phyloP scores from a whole-genome alignment of 805 yeast genomes.

The Spathaspora gorwiae region DNA sequence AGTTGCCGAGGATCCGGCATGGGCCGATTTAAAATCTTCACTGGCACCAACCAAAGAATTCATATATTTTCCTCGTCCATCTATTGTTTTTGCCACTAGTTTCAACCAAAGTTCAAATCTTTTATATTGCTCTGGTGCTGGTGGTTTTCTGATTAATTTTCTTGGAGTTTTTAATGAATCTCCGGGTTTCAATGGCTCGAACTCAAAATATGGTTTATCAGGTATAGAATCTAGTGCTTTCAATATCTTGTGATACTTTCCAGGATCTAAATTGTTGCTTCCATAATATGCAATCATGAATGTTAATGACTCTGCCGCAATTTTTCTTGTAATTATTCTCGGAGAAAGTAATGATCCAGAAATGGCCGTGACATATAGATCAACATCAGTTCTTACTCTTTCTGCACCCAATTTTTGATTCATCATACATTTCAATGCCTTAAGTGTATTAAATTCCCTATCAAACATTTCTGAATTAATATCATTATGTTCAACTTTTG shows the following conservation, averaged over 20 bases:
- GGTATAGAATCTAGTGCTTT: slow-evolving; percentile 47
- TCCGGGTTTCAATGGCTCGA: slow-evolving; percentile 13
- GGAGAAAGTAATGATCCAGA: slow-evolving; percentile 73
- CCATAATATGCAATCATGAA: slow-evolving; percentile 40
- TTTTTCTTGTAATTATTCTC: slow-evolving; percentile 66
- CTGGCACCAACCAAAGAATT: slow-evolving; percentile 93
- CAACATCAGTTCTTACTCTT: slow-evolving; percentile 44
- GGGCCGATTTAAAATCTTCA: slow-evolving; percentile 60
- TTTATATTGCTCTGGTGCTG: slow-evolving; percentile 33
- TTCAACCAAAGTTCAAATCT: slow-evolving; percentile 70
- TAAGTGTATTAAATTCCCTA: slow-evolving; percentile 69
- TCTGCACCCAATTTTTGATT: slow-evolving; percentile 61
- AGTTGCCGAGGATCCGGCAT: slow-evolving; percentile 24
- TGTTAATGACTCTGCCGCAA: slow-evolving; percentile 72
- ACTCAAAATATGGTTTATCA: slow-evolving; percentile 34
- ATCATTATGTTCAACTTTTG: slow-evolving; percentile 25
- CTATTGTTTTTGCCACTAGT: slow-evolving; percentile 61
- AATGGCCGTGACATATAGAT: slow-evolving; percentile 51
- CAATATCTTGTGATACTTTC: slow-evolving; percentile 53
- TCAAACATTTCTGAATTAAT: slow-evolving; percentile 53
- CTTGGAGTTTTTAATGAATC: slow-evolving; percentile 3
- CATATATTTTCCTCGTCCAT: slow-evolving; percentile 77
- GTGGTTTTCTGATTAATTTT: slow-evolving; percentile 32
- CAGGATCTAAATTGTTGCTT: slow-evolving; percentile 10
- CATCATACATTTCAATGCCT: slow-evolving; percentile 71